A percentile compares a stretch with the other conserved stretches of the same genome.
Conservation (phyloP, 2,329 filamentous ascomycete species). For the Colletotrichum godetiae region DNA sequence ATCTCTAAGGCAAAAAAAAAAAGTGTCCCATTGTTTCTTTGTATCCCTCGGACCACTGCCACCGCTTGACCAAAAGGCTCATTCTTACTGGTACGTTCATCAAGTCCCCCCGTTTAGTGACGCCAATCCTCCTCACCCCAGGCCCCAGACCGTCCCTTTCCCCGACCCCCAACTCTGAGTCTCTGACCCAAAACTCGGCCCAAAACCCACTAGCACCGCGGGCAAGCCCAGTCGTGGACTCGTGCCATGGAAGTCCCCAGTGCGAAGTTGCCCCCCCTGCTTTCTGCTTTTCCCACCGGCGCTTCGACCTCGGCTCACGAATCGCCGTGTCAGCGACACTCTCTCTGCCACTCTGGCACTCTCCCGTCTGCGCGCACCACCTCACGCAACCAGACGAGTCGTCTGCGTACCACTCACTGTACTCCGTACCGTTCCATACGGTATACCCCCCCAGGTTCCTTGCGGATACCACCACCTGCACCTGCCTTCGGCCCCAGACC, state of each 20-base stretch:
- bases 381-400: not conserved
- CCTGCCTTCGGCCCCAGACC: conserved; percentile 18
- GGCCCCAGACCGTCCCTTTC: conserved; percentile 25
- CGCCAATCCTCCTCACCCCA: conserved; percentile 17
- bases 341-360: conserved; percentile 6
- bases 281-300: conserved; percentile 32
- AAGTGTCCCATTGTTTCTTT: conserved; percentile 22
- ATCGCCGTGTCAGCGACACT: conserved; percentile 36
- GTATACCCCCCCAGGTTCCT: not conserved
- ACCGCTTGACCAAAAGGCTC: conserved; percentile 31
- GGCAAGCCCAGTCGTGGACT: conserved; percentile 24
- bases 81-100: conserved; percentile 32
- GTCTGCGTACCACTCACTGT: no score
- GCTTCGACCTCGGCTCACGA: conserved; percentile 41
- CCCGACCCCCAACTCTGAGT: conserved; percentile 19
- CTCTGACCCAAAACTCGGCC: conserved; percentile 32
- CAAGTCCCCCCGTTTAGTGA: conserved; percentile 16
- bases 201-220: conserved; percentile 31
- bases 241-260: conserved; percentile 19
- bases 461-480: not conserved
- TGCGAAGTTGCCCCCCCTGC: conserved; percentile 19
- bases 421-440: no score
- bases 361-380: not conserved
- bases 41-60: conserved; percentile 4
- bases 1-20: not conserved